Base-by-base conservation (phyloP, 2,329 filamentous ascomycete genomes). In the Zymoseptoria crescenta region DNA sequence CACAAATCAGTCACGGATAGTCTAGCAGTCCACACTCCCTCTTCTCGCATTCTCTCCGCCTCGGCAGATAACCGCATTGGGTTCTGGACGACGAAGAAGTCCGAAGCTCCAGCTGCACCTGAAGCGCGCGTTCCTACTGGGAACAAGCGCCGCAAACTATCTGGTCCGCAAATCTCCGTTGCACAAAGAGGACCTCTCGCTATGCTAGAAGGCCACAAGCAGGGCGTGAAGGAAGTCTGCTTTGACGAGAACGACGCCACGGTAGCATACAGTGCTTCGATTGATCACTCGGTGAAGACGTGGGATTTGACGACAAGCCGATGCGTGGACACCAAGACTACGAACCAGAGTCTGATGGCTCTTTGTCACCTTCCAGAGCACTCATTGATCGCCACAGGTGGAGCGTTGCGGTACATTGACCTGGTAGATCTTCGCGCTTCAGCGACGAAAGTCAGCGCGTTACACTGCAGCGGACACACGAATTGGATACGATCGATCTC, bases 381-480 rank as follows among this genome's bases (percentile, higher is more conserved):
- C 28, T 76, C 81, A 70, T 76, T 87, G 64, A 75, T 88, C 35
- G 85, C 84, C 13, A 87, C 90, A 21, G 94, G 92, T 60, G 96
- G 90, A 1, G 87, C 87, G 16, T 89, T 90, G 21, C 83, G 91
- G 58, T 90, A 96, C 76, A 89, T 99, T 71, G 93, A 91, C 0
- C 82, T 99, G n/a, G 84, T 97, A 65, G 94, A 99, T 73, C 93
- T 93, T 3, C 85, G 94, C 56, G 87, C 84, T 29, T 88, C 86
- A 3, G 88, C 91, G 3, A 83, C 85, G 1, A 83, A 86, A 1
- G 88, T 93, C 24, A 85, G 87, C 9, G 89, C 91, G 49, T 89
- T 96, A 85, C 96, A 91, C n/a, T 83, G 96, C 20, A 84, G 91
- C 35, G 93, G 93, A 0, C 93, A 97, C 76, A 85, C 85, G 60